Conservation (phyloP, 495 filamentous ascomycete genomes). For the Bacidia gigantensis region DNA sequence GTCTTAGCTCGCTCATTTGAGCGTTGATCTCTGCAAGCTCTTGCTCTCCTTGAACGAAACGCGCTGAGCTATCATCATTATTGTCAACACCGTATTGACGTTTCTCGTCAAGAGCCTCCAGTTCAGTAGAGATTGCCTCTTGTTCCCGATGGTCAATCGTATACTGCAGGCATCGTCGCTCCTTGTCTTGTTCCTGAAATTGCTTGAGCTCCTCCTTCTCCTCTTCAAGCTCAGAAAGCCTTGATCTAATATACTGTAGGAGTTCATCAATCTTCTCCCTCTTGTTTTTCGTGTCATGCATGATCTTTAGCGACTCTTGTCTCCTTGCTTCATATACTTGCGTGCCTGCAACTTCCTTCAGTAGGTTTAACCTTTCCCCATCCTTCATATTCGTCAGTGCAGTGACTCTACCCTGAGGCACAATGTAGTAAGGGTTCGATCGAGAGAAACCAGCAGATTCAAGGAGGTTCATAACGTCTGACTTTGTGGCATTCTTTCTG, state of each 20-base stretch:
- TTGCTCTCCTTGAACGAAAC: constrained; percentile 66
- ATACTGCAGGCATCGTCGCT: constrained; percentile 85
- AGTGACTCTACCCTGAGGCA: constrained; percentile 92
- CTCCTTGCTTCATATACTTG: constrained; percentile 90
- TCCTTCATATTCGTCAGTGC: constrained; percentile 98
- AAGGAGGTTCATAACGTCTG: constrained; percentile 88
- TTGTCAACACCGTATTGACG: constrained; percentile 69
- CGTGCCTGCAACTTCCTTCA: constrained; percentile 96
- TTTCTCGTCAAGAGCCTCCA: constrained; percentile 73
- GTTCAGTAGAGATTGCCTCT: constrained; percentile 54
- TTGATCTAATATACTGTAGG: constrained; percentile 78
- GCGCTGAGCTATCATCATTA: constrained; percentile 65
- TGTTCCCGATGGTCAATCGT: constrained; percentile 87
- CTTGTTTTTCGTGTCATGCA: constrained; percentile 92
- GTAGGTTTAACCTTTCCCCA: constrained; percentile 65
- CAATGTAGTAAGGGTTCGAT: constrained; percentile 98
- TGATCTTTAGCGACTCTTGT: constrained; percentile 84
- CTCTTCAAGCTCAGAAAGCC: constrained; percentile 80
- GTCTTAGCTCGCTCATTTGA: constrained; percentile 62
- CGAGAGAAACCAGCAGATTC: constrained; percentile 94
- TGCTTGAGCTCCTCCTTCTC: constrained; percentile 90
- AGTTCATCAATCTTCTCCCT: constrained; percentile 86
- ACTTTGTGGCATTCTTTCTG: constrained; percentile 86
- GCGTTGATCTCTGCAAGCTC: constrained; percentile 64
- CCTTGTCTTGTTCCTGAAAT: constrained; percentile 89